phyloP scores from a whole-genome alignment of 2,329 filamentous ascomycete genomes.

The Fusarium metavorans region DNA sequence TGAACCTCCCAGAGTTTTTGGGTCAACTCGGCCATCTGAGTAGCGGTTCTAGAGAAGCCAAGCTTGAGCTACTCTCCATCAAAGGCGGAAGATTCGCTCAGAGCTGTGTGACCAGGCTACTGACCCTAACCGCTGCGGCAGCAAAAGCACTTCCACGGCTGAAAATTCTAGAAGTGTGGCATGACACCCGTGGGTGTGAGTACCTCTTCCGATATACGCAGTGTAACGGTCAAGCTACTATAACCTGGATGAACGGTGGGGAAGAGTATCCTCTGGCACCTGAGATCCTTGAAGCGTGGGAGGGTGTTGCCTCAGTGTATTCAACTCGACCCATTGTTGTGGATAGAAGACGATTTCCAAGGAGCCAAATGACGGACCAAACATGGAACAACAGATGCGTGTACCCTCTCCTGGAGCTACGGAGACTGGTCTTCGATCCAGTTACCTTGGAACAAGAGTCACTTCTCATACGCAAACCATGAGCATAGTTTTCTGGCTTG shows the following conservation, averaged over 20 bases:
- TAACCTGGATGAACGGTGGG: not conserved
- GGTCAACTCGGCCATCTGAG: not conserved
- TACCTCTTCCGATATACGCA: conserved; percentile 14
- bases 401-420: not conserved
- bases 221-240: not conserved
- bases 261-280: not conserved
- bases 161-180: conserved; percentile 6
- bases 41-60: not conserved
- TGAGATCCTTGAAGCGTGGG: not conserved
- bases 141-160: not conserved
- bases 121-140: not conserved
- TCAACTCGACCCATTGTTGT: not conserved
- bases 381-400: not conserved
- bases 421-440: not conserved
- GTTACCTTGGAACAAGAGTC: not conserved
- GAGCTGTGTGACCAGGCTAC: not conserved
- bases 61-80: conserved; percentile 2
- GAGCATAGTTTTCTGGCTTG: not conserved
- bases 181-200: not conserved
- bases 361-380: not conserved
- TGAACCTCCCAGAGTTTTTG: not conserved
- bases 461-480: not conserved
- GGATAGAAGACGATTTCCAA: not conserved
- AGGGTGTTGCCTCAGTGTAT: not conserved
- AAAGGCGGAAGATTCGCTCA: not conserved